phyloP scores from a whole-genome alignment of 2,329 filamentous ascomycete genomes.

The Chaetomium sp. region DNA sequence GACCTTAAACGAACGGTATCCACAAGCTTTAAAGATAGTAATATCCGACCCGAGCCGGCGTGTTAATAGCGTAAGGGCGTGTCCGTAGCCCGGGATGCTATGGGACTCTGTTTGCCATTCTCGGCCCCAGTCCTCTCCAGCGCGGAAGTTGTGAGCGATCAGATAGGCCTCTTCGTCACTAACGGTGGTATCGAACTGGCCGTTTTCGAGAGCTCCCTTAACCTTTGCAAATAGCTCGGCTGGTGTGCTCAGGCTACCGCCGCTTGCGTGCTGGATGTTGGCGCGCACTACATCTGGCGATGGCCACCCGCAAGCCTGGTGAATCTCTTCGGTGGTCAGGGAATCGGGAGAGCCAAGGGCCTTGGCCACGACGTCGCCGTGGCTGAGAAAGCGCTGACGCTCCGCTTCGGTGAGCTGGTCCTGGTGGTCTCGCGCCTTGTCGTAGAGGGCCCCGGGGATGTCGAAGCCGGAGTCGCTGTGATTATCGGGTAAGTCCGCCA shows the following conservation, averaged over 20 bases:
- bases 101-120: background rate
- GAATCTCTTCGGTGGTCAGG: slow-evolving; percentile 12
- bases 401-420: slow-evolving; percentile 12
- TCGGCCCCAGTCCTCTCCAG: background rate
- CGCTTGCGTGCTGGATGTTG: slow-evolving; percentile 10
- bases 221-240: slow-evolving; percentile 8
- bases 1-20: background rate
- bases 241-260: slow-evolving; percentile 2
- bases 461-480: background rate
- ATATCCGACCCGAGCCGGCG: slow-evolving; percentile 14
- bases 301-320: slow-evolving; percentile 1
- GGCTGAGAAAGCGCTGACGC: slow-evolving; percentile 10
- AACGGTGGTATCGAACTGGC: slow-evolving; percentile 9
- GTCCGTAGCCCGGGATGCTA: slow-evolving; percentile 3
- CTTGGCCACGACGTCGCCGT: slow-evolving; percentile 11
- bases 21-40: slow-evolving; percentile 7
- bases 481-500: background rate
- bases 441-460: background rate
- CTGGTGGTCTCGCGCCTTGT: slow-evolving; percentile 15
- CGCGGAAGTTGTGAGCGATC: slow-evolving; percentile 1
- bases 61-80: slow-evolving; percentile 1
- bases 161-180: slow-evolving; percentile 9
- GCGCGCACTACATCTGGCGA: slow-evolving; percentile 17
- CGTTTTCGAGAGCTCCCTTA: slow-evolving; percentile 3
- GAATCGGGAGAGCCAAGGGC: slow-evolving; percentile 11